Evolutionary conservation across 1,284 basidiomycete genomes (phyloP).

Genomic region (Coriolopsis trogii): DNA sequence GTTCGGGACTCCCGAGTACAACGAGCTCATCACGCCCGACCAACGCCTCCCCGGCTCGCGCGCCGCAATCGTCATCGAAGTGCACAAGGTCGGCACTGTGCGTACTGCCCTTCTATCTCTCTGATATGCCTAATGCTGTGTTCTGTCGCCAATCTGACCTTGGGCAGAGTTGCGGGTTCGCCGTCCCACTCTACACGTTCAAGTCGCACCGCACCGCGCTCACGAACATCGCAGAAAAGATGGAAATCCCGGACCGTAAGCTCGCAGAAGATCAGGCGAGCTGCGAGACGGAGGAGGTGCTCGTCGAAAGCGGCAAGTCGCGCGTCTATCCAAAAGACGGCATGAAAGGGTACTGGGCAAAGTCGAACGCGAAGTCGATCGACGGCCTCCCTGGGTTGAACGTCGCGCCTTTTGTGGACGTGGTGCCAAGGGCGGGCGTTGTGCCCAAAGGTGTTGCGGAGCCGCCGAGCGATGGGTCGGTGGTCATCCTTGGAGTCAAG

Average conservation of each 20-base stretch:
- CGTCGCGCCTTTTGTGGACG: conserved; percentile 14
- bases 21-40: conserved; percentile 42
- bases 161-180: conserved; percentile 61
- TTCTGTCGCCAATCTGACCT: too few species aligned
- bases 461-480: conserved; percentile 13
- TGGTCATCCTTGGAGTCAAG: conserved; percentile 13
- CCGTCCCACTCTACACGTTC: conserved; percentile 54
- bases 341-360: conserved; percentile 48
- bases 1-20: conserved; percentile 55
- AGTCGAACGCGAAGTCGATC: conserved; percentile 47
- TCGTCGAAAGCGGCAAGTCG: not conserved
- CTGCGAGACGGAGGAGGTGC: not conserved
- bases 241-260: conserved; percentile 33
- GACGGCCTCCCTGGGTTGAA: conserved; percentile 46
- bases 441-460: conserved; percentile 2
- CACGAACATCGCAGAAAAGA: conserved; percentile 32
- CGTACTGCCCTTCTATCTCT: conserved; percentile 18
- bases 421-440: conserved; percentile 4
- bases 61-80: conserved; percentile 50
- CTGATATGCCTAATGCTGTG: not conserved
- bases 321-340: conserved; percentile 31
- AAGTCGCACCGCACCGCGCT: conserved; percentile 46
- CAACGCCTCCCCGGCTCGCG: conserved; percentile 54
- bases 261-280: not conserved
- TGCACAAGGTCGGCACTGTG: conserved; percentile 57